phyloP scores from a whole-genome alignment of 2,329 filamentous ascomycete species.

The Trichophaea hybrida region DNA sequence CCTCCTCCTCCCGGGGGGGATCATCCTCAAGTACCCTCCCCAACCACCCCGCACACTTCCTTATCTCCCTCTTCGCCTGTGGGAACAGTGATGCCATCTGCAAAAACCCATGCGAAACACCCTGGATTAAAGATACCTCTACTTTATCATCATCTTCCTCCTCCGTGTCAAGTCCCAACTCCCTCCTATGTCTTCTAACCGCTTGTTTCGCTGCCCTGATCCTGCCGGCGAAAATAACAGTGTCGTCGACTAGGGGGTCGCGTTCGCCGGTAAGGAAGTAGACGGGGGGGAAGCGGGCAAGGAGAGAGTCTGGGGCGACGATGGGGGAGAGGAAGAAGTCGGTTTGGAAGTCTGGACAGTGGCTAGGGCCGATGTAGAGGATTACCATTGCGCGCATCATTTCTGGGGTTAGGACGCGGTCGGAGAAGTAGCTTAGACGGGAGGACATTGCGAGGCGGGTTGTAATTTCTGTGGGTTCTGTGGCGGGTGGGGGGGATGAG shows the following conservation, averaged over 20 bases:
- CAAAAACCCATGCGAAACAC: slow-evolving; percentile 84
- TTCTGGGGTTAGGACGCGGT: slow-evolving; percentile 83
- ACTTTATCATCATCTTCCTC: slow-evolving; percentile 51
- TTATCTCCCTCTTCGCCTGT: slow-evolving; percentile 77
- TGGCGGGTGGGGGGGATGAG: slow-evolving; percentile 19
- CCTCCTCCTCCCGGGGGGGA: slow-evolving; percentile 24
- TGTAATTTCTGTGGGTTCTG: slow-evolving; percentile 31
- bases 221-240: slow-evolving; percentile 83
- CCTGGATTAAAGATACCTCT: slow-evolving; percentile 72
- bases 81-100: slow-evolving; percentile 83
- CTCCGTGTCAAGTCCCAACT: slow-evolving; percentile 46
- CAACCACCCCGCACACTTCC: slow-evolving; percentile 68
- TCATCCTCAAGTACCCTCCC: slow-evolving; percentile 52
- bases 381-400: slow-evolving; percentile 99
- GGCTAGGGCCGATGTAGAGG: slow-evolving; percentile 84
- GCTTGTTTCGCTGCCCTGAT: slow-evolving; percentile 64
- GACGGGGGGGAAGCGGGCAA: slow-evolving; percentile 81
- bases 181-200: slow-evolving; percentile 31
- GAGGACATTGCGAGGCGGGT: slow-evolving; percentile 87
- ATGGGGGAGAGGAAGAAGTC: slow-evolving; percentile 86
- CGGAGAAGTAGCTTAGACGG: slow-evolving; percentile 98
- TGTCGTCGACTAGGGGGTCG: slow-evolving; percentile 91
- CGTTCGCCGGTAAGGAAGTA: slow-evolving; percentile 91
- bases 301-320: slow-evolving; percentile 67
- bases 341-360: slow-evolving; percentile 79